Conservation (phyloP, 2,329 filamentous ascomycete species). For the Beauveria rudraprayagi region DNA sequence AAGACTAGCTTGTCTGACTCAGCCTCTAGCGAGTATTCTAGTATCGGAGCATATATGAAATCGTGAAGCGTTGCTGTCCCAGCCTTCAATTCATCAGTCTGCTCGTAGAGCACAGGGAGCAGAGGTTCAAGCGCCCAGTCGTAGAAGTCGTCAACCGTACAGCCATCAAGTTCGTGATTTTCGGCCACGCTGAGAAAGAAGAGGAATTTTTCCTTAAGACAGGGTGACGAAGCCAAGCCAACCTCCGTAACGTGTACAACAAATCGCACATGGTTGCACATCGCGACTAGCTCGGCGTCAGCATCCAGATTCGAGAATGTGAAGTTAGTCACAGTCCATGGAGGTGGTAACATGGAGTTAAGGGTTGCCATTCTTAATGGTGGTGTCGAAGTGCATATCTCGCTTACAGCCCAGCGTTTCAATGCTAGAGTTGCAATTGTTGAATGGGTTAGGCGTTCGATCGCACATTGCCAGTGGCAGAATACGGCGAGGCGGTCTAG, state of each 20-base stretch:
- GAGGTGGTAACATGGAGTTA: not conserved
- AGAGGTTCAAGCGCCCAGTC: not conserved
- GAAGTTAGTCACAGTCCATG: not conserved
- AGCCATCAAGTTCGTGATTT: not conserved
- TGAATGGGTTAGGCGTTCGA: too few species aligned
- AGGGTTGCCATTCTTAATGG: not conserved
- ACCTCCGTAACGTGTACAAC: not conserved
- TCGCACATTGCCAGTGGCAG: too few species aligned
- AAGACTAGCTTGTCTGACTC: not conserved
- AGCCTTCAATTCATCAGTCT: not conserved
- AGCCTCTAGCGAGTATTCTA: not conserved
- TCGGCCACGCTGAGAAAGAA: not conserved
- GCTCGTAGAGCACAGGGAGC: not conserved
- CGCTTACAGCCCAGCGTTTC: not conserved
- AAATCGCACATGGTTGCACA: slow-evolving; percentile 1
- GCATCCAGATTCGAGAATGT: not conserved
- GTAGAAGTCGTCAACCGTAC: not conserved
- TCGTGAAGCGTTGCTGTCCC: not conserved
- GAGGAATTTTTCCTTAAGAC: not conserved
- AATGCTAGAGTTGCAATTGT: too few species aligned
- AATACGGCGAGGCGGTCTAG: too few species aligned
- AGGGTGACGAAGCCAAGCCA: not conserved
- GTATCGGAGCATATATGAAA: not conserved
- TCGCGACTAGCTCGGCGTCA: not conserved
- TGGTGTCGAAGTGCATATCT: too few species aligned